Conservation (phyloP, 495 filamentous ascomycete genomes). For the Xylaria telfairii region DNA sequence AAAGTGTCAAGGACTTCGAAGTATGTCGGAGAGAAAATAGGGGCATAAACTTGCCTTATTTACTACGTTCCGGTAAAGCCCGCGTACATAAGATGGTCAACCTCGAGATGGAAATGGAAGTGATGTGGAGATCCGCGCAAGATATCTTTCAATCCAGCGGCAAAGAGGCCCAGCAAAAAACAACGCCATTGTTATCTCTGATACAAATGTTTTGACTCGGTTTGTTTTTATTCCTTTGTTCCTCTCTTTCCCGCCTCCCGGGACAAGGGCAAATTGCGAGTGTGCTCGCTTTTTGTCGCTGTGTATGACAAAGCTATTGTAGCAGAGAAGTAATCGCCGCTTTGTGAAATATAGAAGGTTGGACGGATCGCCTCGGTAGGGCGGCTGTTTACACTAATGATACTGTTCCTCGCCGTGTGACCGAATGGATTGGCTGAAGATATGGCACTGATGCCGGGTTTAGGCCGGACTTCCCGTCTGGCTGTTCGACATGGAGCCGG, state of each 20-base stretch:
- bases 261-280: neutral
- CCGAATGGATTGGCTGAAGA: neutral
- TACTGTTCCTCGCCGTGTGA: neutral
- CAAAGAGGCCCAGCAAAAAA: neutral
- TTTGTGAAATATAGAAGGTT: neutral
- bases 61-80: neutral
- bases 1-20: neutral
- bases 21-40: neutral
- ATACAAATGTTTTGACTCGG: neutral
- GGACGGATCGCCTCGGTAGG: neutral
- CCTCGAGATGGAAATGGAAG: neutral
- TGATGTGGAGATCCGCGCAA: neutral
- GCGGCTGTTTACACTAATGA: neutral
- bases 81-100: neutral
- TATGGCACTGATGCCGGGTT: neutral
- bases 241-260: neutral
- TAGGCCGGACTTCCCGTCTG: neutral
- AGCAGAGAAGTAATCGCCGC: neutral
- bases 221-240: neutral
- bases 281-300: neutral
- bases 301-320: neutral
- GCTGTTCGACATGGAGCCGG: neutral
- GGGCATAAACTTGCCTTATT: neutral
- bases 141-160: neutral
- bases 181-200: neutral